Conservation (phyloP, 2,329 filamentous ascomycete species). For the Lasiodiplodia citricola region DNA sequence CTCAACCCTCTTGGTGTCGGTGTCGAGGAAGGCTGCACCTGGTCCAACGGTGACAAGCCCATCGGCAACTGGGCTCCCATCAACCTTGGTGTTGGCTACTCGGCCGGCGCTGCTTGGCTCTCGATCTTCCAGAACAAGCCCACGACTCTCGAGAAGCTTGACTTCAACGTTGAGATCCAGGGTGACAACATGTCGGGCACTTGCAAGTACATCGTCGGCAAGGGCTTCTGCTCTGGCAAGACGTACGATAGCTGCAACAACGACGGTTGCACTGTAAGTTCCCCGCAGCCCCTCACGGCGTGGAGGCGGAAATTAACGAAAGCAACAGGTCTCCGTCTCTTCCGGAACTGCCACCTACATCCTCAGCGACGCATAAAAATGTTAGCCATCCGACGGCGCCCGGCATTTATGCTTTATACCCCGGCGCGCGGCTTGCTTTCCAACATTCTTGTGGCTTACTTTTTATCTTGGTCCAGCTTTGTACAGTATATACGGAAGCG, state of each 20-base stretch:
- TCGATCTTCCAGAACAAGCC: slow-evolving; percentile 85
- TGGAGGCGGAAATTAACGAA: not conserved
- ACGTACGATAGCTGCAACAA: slow-evolving; percentile 55
- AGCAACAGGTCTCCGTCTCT: slow-evolving; percentile 20
- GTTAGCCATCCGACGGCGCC: slow-evolving; percentile 7
- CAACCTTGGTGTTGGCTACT: slow-evolving; percentile 80
- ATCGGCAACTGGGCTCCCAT: slow-evolving; percentile 85
- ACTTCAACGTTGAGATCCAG: slow-evolving; percentile 79
- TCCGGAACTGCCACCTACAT: slow-evolving; percentile 13
- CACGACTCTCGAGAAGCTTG: slow-evolving; percentile 70
- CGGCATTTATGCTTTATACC: slow-evolving; percentile 14
- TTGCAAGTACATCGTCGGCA: slow-evolving; percentile 71
- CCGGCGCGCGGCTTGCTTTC: slow-evolving; percentile 11
- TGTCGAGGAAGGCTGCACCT: slow-evolving; percentile 74
- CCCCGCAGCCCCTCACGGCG: not conserved
- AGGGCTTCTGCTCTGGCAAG: slow-evolving; percentile 59
- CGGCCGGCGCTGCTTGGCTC: slow-evolving; percentile 72
- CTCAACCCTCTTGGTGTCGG: slow-evolving; percentile 80
- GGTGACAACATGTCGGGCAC: slow-evolving; percentile 65
- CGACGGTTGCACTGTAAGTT: slow-evolving; percentile 83
- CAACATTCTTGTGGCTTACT: slow-evolving; percentile 21
- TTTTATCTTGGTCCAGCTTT: slow-evolving; percentile 18
- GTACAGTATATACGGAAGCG: slow-evolving; percentile 22
- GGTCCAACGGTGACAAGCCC: slow-evolving; percentile 66
- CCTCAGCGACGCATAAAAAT: slow-evolving; percentile 10